phyloP scores from a whole-genome alignment of 148 eudicot genomes.

The Bassia scoparia region DNA sequence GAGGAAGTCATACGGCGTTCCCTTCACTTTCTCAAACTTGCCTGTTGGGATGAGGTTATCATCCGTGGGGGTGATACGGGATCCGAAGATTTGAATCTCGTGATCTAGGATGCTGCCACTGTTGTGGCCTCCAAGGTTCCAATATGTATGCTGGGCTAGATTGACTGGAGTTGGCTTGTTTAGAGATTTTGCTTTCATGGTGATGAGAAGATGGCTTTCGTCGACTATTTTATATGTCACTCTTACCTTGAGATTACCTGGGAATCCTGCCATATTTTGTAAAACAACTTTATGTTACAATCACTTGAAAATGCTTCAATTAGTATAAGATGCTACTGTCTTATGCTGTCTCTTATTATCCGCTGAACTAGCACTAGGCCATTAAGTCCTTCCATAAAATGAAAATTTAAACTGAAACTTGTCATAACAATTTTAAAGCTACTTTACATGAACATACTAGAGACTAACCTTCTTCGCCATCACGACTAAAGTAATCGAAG shows the following conservation, averaged over 20 bases:
- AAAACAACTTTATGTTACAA: not conserved
- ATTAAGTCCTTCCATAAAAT: not conserved
- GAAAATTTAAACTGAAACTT: not conserved
- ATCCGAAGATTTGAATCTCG: slow-evolving; percentile 54
- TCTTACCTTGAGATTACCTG: slow-evolving; percentile 50
- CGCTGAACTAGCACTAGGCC: too few relatives aligned
- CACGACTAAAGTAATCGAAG: slow-evolving; percentile 53
- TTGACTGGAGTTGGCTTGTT: slow-evolving; percentile 86
- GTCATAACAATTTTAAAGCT: not conserved
- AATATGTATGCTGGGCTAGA: slow-evolving; percentile 76
- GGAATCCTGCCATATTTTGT: slow-evolving; percentile 50
- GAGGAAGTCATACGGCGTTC: slow-evolving; percentile 71
- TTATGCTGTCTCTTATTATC: too few relatives aligned
- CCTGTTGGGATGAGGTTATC: slow-evolving; percentile 73
- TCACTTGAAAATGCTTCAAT: too few relatives aligned
- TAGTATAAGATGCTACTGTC: too few relatives aligned
- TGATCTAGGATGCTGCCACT: slow-evolving; percentile 58
- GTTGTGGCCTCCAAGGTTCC: slow-evolving; percentile 81
- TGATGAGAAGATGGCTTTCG: slow-evolving; percentile 32
- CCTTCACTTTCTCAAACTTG: slow-evolving; percentile 44
- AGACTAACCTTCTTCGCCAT: slow-evolving; percentile 65
- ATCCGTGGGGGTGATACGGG: slow-evolving; percentile 60
- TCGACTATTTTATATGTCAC: slow-evolving; percentile 43
- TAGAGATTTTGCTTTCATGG: slow-evolving; percentile 54
- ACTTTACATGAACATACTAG: not conserved